These are phyloP conservation scores for Lactarius psammicola DNA, from an alignment of 768 basidiomycete genomes.

Conservation along the genomic window DNA sequence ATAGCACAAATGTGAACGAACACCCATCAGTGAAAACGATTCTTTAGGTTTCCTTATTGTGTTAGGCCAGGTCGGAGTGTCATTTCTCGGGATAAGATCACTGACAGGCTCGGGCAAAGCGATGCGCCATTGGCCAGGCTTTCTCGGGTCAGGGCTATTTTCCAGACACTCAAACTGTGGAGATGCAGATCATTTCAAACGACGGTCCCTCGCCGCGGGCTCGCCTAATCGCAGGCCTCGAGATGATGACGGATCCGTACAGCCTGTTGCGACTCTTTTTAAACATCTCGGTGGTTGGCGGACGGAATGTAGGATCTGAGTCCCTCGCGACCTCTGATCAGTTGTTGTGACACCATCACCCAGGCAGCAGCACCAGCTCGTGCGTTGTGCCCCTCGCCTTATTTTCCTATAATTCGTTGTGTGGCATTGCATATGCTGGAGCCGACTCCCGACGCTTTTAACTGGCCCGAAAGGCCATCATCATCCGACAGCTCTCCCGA, in stretches of 20 bases:
- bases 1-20: slow-evolving; percentile 18
- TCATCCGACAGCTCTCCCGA: slow-evolving; percentile 31
- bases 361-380: slow-evolving; percentile 31
- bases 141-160: slow-evolving; percentile 21
- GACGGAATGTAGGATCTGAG: slow-evolving; percentile 31
- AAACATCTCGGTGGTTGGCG: slow-evolving; percentile 27
- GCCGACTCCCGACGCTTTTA: slow-evolving; percentile 32
- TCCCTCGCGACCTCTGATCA: slow-evolving; percentile 40
- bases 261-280: slow-evolving; percentile 32
- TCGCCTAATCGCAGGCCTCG: slow-evolving; percentile 30
- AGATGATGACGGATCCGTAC: slow-evolving; percentile 30
- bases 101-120: slow-evolving; percentile 13
- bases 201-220: slow-evolving; percentile 23
- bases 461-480: slow-evolving; percentile 34
- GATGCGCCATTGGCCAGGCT: slow-evolving; percentile 18
- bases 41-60: slow-evolving; percentile 27
- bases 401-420: slow-evolving; percentile 26
- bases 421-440: slow-evolving; percentile 35
- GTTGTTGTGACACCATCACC: slow-evolving; percentile 32
- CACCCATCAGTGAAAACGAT: slow-evolving; percentile 19
- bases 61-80: slow-evolving; percentile 26
- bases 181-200: slow-evolving; percentile 27
- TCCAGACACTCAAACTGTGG: slow-evolving; percentile 21
- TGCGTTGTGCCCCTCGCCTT: slow-evolving; percentile 22
- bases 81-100: slow-evolving; percentile 19